Evolutionary conservation across 768 basidiomycete genomes (phyloP), one percentile per base, ranked within the genome.

Genomic region (Boletus bicolor): DNA sequence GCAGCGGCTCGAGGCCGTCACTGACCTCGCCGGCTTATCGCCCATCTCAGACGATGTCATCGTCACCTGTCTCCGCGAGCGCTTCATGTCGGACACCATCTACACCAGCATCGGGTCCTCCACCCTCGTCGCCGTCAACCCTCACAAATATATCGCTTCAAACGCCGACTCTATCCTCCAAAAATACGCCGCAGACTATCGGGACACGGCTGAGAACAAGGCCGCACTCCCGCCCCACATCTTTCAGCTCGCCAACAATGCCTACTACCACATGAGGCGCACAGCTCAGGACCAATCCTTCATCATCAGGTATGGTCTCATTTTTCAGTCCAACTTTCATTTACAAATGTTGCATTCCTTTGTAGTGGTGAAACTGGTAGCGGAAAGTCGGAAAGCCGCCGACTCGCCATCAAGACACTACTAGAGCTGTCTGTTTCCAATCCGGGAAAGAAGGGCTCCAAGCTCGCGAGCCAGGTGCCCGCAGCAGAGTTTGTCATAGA

Each of bases 401-500:
- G 93, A 14, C 78, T 98, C n/a, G 84, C 90, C 24, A 93, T 96
- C 74, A 97, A 96, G 71, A 82, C 90, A 1, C 76, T 99, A 19
- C 81, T 97, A n/a, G 92, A 96, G 71, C 80, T 98, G 59, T 89
- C 87, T 56, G 88, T 96, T 61, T 85, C 83, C 73, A 85, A 85
- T 63, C 85, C 91, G 1, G 90, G 95, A 60, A 98, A 98, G 80
- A 97, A 96, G 69, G 93, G 93, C 26, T 82, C 90, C 37, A 97
- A 96, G 74, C 84, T 98, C 57, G 84, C 83, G 1, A 74, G 74
- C 45, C 93, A 96, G 70, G 81, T 98, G 38, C 94, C 94, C 37
- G 90, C 94, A 19, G 88, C 93, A 24, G 91, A 97, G 77, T 98
- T 93, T 71, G 91, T 98, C 57, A 86, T 98, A 58, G 94, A 98